These are phyloP conservation scores for Amaranthus tricolor DNA, from an alignment of 179 eudicot genomes.

Conservation along the genomic window DNA sequence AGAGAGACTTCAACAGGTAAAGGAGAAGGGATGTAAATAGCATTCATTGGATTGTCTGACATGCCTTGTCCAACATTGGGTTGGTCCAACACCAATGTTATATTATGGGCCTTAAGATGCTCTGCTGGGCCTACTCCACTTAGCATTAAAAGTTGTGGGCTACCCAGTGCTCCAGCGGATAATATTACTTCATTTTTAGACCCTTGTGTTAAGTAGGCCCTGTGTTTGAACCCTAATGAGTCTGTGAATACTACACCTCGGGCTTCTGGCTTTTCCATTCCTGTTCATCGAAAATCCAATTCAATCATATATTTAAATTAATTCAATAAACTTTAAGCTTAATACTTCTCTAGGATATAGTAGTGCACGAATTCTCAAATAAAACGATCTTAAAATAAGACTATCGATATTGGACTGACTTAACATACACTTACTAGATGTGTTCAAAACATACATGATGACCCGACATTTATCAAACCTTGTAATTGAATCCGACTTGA, in stretches of 20 bases:
- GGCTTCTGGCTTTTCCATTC: constrained; percentile 49
- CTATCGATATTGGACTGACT: too few species aligned
- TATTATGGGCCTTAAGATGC: constrained; percentile 65
- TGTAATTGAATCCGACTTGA: too few species aligned
- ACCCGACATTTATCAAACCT: too few species aligned
- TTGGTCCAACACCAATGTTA: constrained; percentile 54
- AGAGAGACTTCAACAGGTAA: constrained; percentile 68
- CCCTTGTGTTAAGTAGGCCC: constrained; percentile 55
- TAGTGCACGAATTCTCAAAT: too few species aligned
- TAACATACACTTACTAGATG: too few species aligned
- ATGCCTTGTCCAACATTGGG: constrained; percentile 73
- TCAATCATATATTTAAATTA: too few species aligned
- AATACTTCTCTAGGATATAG: too few species aligned
- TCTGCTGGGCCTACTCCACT: constrained; percentile 79
- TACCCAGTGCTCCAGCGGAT: constrained; percentile 80
- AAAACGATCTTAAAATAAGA: too few species aligned
- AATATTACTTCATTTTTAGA: constrained; percentile 56
- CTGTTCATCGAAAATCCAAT: constrained; percentile 25
- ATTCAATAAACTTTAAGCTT: too few species aligned
- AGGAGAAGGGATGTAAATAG: constrained; percentile 74
- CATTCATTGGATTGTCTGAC: constrained; percentile 91
- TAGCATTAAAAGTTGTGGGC: constrained; percentile 80
- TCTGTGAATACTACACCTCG: constrained; percentile 71
- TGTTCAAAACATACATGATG: too few species aligned
- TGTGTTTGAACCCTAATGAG: constrained; percentile 50